A percentile compares a stretch with the other conserved stretches of the same genome.
These are phyloP conservation scores for Protomyces pachydermus DNA, from an alignment of 1,139 yeast species.

Conservation along the genomic window DNA sequence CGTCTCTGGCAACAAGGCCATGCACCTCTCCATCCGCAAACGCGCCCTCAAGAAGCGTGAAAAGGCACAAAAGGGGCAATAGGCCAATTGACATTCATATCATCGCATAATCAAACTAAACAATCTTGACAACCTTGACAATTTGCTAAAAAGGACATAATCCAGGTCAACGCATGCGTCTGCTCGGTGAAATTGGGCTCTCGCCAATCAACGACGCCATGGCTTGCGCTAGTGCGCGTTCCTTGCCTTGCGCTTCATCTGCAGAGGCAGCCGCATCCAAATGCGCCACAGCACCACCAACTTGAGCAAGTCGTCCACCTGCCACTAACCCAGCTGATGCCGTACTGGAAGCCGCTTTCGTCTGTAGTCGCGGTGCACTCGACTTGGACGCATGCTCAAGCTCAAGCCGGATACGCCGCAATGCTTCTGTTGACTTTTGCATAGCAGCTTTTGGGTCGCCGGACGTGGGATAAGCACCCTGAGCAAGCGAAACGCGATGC, in stretches of 20 bases:
- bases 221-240: neutral
- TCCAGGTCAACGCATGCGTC: neutral
- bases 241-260: neutral
- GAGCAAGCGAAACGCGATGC: neutral
- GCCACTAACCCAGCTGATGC: neutral
- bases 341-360: neutral
- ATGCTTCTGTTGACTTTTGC: neutral
- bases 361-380: neutral
- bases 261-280: neutral
- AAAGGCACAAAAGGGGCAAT: constrained; percentile 28
- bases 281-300: neutral
- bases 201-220: neutral
- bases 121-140: too few relatives aligned
- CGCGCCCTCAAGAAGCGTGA: constrained; percentile 82
- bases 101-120: neutral
- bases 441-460: neutral
- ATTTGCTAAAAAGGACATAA: too few relatives aligned
- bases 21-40: constrained; percentile 74
- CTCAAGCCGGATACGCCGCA: neutral
- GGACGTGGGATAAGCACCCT: neutral
- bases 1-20: constrained; percentile 58
- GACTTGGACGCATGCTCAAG: neutral
- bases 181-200: neutral
- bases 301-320: neutral
- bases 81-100: neutral